Evolutionary conservation across 768 basidiomycete species (phyloP), one percentile per base, ranked within the genome.

Genomic region (Suillus subalutaceus): DNA sequence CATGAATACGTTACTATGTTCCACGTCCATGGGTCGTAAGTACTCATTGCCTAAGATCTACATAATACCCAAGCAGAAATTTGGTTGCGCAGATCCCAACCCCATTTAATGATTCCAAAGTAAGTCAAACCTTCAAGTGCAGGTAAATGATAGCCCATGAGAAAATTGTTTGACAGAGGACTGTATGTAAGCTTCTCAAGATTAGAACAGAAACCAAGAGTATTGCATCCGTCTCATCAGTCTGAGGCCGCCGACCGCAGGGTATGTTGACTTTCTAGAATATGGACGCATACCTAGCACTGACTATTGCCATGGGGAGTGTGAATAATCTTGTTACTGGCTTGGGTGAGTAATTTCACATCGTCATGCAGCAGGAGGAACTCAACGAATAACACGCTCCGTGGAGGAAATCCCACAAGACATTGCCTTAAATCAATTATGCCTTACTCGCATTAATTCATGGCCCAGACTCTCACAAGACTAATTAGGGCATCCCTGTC

Each of bases 401-500:
- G 32, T 35, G 10, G 32, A 56, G 55, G 10, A 56, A 32, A 10
- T 35, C 55, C 35, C 55, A 56, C 55, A 56, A 37, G 35, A 37
- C 20, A 56, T 55, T 32, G 32, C 10, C 18, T 35, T 18, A 32
- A 16, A 13, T 26, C 52, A 20, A 12, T 37, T 20, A 35, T 52
- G 52, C 52, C 52, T 52, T 30, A 52, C 52, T 52, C 15, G 52
- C 66, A 61, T 55, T 30, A 57, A 65, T 67, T 69, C 60, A 44
- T 66, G 32, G 56, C 44, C 41, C 59, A 60, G 41, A 60, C 30
- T 60, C 18, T 60, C 41, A 60, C 59, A 43, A 60, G 59, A 60
- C 18, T 44, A 43, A 60, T 60, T 32, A 60, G 40, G 30, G 41
- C 59, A 32, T 60, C 59, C 7, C 30, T 60, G 20, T 60, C 59